Base-by-base conservation (phyloP, 1,139 yeast genomes). In the Hansenula anomala region DNA sequence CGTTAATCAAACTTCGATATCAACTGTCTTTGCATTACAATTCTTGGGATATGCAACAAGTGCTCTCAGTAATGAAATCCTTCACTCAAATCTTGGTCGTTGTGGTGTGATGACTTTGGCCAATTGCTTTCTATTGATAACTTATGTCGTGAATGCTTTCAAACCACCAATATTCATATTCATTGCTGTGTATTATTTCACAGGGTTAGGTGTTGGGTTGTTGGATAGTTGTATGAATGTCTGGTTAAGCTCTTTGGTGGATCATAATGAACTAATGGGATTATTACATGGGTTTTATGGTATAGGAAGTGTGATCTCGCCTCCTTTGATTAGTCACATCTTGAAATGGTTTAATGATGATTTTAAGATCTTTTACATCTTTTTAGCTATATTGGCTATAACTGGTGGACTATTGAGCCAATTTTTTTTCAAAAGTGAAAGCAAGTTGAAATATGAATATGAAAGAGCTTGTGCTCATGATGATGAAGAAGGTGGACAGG, bases 211-310 rank as follows among this genome's bases (percentile, higher is more conserved):
- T 0, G 67, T 71, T 40, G 90, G 90, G 1, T 54, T 75, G 4
- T 47, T 79, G 33, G 90, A 81, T 59, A 75, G 87, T 17, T 63
- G 77, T 3, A 62, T 78, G 41, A 80, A 78, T 50, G 69, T 78
- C 9, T 73, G 80, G 67, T 65, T 80, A 54, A 84, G 87, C 0
- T 64, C 64, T 26, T 60, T 82, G 37, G 66, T 58, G 7, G 76
- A 76, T 45, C 71, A 79, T 30, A 81, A 81, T 55, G 84, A 79
- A 52, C 55, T 80, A 20, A 62, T 82, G 60, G 90, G 90, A 2
- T 57, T 78, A 0, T 56, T 81, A 47, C 92, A 82, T 60, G 84
- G 87, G 0, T 69, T 73, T 45, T 82, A 79, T 54, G 90, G 90
- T 0, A 57, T 79, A 7, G 88, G 89, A 1, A 77, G 86, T 36